Base-by-base conservation (phyloP, 495 filamentous ascomycete species). In the Pseudoneurospora amorphoporcata region DNA sequence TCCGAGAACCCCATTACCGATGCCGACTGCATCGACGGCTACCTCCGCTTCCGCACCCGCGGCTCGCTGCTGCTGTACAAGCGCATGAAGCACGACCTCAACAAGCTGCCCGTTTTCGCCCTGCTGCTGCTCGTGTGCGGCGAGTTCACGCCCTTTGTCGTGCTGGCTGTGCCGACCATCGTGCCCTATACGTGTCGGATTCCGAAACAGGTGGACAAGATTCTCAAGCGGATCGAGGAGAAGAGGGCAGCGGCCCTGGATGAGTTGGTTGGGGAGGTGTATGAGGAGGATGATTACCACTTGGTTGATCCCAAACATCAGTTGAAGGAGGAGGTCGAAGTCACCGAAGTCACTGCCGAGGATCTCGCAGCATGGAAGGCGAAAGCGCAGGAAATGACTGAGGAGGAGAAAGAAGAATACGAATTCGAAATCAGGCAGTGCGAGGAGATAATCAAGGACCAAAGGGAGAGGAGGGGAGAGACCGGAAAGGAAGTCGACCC, bases 141-240 rank as follows among this genome's bases (percentile, higher is more conserved):
- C 3, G 95, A 98, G 78, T 89, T 95, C 79, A 92, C 93, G 8
- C 93, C 94, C 0, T 74, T 98, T 2, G 78, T 95, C 8, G 86
- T 91, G 0, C 79, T 91, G 6, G 83, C 92, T n/a, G 81, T 94
- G 19, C 88, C 88, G 7, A 82, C 84, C 8, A 80, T 93, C 41
- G 91, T 95, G 16, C 95, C 95, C 0, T 87, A 84, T 71, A 91
- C 92, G 0, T 97, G 94, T 77, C 87, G 93, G 3, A 89, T 97
- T 10, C 95, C 95, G 0, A 78, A 76, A 45, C 95, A 98, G 81
- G 76, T 91, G 0, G 82, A 83, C 16, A 84, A 85, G n/a, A 85
- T 92, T 43, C 81, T 88, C 19, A 58, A 58, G 38, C 73, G 77
- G 43, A 80, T 81, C 6, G 86, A 90, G 71, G 80, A 81, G 65